Conservation (phyloP, 768 basidiomycete species). For the Nevesoporus exiguus region DNA sequence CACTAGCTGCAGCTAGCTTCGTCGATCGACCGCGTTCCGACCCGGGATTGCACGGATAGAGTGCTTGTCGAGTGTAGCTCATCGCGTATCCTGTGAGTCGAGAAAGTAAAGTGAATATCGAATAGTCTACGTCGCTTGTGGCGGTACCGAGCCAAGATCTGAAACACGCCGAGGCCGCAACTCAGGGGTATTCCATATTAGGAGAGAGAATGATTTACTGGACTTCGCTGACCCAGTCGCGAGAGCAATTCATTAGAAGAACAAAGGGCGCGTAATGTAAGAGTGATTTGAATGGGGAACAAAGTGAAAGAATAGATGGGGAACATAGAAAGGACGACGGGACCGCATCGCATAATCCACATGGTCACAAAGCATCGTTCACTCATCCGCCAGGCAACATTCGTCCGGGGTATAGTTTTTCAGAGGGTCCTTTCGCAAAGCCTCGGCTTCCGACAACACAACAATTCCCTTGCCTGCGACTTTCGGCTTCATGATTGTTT, state of each 20-base stretch:
- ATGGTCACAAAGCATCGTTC: conserved; percentile 9
- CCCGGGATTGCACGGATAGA: conserved; percentile 67
- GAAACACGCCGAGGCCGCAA: conserved; percentile 9
- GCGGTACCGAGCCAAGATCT: neutral
- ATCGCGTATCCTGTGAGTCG: conserved; percentile 27
- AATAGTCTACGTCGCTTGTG: neutral
- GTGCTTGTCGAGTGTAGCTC: conserved; percentile 47
- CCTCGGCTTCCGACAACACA: conserved; percentile 67
- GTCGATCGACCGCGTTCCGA: conserved; percentile 67
- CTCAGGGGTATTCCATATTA: conserved; percentile 20
- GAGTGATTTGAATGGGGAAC: neutral
- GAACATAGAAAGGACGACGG: conserved; percentile 7
- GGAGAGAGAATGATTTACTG: neutral
- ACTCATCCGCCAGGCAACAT: conserved; percentile 20
- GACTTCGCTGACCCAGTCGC: neutral
- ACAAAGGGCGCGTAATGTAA: neutral
- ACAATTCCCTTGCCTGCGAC: conserved; percentile 40
- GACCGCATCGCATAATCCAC: neutral
- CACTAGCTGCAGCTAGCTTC: conserved; percentile 66
- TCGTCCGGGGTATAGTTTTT: conserved; percentile 60
- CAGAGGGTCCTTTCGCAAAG: conserved; percentile 71
- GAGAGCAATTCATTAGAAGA: conserved; percentile 3
- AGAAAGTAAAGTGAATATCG: neutral
- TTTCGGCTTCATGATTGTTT: conserved; percentile 69
- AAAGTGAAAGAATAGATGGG: conserved; percentile 10